Percentiles rank a stretch among this genome's conserved stretches.
Conservation (phyloP, 169 alveolate genomes). For the Fabrea salina region DNA sequence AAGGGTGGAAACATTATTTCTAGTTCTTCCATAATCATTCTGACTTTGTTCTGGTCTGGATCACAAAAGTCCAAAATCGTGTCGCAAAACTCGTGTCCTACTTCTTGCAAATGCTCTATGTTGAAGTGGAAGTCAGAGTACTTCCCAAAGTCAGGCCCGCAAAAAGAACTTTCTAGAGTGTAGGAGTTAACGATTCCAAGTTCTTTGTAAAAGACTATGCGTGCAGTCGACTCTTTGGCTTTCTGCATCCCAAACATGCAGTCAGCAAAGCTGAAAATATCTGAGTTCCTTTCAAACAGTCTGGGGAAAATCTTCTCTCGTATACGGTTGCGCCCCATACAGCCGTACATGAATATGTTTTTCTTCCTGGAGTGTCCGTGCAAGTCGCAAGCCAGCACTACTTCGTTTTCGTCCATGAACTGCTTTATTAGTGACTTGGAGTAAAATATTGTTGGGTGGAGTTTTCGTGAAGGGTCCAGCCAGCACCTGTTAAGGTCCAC, state of each 20-base stretch:
- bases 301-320: constrained; percentile 19
- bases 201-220: constrained; percentile 75
- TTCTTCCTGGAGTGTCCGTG: constrained; percentile 62
- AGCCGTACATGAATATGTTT: constrained; percentile 52
- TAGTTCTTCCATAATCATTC: constrained; percentile 63
- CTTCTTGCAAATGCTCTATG: constrained; percentile 60
- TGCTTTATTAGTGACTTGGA: constrained; percentile 63
- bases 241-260: constrained; percentile 41
- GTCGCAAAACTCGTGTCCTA: constrained; percentile 67
- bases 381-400: constrained; percentile 52
- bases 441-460: constrained; percentile 53
- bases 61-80: constrained; percentile 74
- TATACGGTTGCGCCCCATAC: constrained; percentile 5
- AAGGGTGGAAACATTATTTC: too few relatives aligned
- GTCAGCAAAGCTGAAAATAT: constrained; percentile 3
- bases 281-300: constrained; percentile 1
- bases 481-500: constrained; percentile 77
- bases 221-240: constrained; percentile 49
- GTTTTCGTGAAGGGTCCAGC: constrained; percentile 60
- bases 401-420: constrained; percentile 32
- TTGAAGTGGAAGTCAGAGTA: constrained; percentile 76
- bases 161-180: constrained; percentile 72
- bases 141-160: constrained; percentile 80
- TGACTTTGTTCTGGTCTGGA: constrained; percentile 71
- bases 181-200: constrained; percentile 63